Evolutionary conservation across 495 filamentous ascomycete species (phyloP), one percentile per base, ranked within the genome.

Genomic region (Penicillium desertorum): DNA sequence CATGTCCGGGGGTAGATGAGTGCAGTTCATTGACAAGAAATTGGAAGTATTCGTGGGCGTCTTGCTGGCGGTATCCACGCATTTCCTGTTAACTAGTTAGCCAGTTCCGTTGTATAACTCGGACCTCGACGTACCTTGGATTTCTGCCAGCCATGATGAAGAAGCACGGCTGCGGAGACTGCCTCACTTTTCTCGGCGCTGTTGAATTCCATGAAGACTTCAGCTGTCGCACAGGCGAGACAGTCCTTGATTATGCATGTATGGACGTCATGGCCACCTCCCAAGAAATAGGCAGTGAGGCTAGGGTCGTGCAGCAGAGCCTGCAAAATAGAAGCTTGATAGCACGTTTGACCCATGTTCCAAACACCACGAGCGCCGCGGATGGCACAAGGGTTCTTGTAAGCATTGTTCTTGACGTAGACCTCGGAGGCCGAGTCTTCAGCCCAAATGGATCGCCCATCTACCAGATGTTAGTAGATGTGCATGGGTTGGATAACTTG

Each of bases 1-100:
- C 43, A 49, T 72, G 68, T 36, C 69, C 75, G 20, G 76, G 75
- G 2, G 72, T 67, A 34, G 62, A 67, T 14, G 68, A 73, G 45
- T 96, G 92, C 2, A 97, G 81, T 64, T 91, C 85, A 71, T 96
- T 91, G 36, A 92, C 85, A 5, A 97, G 80, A 66, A 95, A 96
- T 67, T 94, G 89, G 74, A 96, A 91, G 71, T 92, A 97, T 66
- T 97, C 92, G 68, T 97, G 92, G 2, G 92, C 91, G 67, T 97
- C 92, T 73, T 96, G 92, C 71, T 96, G 91, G 57, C 89, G 86
- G 63, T 93, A 92, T n/a, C 91, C 90, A 10, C 90, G 88, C 25
- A 96, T 80, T n/a, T 88, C 83, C 79, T 92, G 75, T 76, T 8
- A 78, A 77, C 5, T 71, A 69, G 66, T 78, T 76, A 67, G 77